phyloP scores from a whole-genome alignment of 1,139 yeast genomes.

The Eremothecium coryli region DNA sequence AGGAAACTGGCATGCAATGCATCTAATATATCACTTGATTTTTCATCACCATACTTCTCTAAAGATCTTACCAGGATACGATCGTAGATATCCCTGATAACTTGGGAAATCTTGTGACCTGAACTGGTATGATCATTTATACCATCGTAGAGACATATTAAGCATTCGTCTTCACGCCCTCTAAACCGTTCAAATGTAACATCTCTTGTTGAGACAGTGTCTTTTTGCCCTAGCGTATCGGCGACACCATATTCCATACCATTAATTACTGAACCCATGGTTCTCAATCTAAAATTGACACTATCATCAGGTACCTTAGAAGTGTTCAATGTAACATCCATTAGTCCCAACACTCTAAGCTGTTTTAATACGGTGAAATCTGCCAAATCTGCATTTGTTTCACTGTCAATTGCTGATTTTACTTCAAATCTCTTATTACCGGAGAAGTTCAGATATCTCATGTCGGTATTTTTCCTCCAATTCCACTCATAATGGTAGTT shows the following conservation, averaged over 20 bases:
- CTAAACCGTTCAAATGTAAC: slow-evolving; percentile 80
- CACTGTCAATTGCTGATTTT: slow-evolving; percentile 36
- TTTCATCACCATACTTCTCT: slow-evolving; percentile 53
- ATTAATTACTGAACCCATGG: slow-evolving; percentile 79
- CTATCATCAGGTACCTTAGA: slow-evolving; percentile 79
- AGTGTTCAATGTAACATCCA: slow-evolving; percentile 91
- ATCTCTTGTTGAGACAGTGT: slow-evolving; percentile 67
- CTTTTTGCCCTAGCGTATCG: slow-evolving; percentile 68
- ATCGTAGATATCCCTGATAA: slow-evolving; percentile 74
- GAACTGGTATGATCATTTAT: slow-evolving; percentile 48
- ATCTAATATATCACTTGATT: slow-evolving; percentile 40
- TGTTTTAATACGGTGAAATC: slow-evolving; percentile 68
- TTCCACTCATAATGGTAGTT: slow-evolving; percentile 98
- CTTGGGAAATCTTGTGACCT: slow-evolving; percentile 63
- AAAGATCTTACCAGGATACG: slow-evolving; percentile 53
- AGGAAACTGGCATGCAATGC: slow-evolving; percentile 78
- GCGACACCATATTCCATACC: slow-evolving; percentile 85
- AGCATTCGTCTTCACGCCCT: slow-evolving; percentile 63
- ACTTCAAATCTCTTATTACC: slow-evolving; percentile 91
- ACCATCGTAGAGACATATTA: slow-evolving; percentile 85
- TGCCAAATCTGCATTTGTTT: slow-evolving; percentile 43
- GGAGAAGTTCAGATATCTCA: slow-evolving; percentile 76
- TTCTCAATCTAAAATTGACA: slow-evolving; percentile 74
- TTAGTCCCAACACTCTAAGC: slow-evolving; percentile 69
- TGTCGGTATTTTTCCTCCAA: slow-evolving; percentile 78